Evolutionary conservation across 495 filamentous ascomycete species (phyloP).

Genomic region (Paragyromitra xinjiangensis): DNA sequence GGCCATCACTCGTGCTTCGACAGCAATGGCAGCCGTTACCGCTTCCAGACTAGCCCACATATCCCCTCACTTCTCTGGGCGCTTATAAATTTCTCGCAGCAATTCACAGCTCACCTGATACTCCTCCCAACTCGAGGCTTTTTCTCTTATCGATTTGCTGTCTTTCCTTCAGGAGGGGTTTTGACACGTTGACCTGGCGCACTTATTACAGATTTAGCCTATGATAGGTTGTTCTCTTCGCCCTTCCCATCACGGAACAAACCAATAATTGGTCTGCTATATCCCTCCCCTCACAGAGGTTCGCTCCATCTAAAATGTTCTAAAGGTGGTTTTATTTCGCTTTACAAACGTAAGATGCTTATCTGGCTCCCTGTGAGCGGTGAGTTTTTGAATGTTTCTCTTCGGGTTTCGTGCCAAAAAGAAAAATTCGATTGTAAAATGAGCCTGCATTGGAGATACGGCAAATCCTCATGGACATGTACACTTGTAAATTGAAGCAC

Average conservation of each 20-base stretch:
- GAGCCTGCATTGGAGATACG: slow-evolving; percentile 20
- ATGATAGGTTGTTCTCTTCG: not conserved
- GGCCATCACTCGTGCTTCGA: slow-evolving; percentile 15
- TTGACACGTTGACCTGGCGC: slow-evolving; percentile 43
- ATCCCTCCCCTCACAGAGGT: too few species aligned
- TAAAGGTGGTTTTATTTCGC: slow-evolving; percentile 15
- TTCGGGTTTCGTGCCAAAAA: slow-evolving; percentile 14
- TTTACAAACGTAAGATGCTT: not conserved
- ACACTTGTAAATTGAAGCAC: not conserved
- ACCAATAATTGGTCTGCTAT: slow-evolving; percentile 1
- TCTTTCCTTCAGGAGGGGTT: slow-evolving; percentile 10
- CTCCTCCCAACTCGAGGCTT: not conserved
- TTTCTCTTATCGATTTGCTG: slow-evolving; percentile 16
- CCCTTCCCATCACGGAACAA: slow-evolving; percentile 13
- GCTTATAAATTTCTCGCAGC: slow-evolving; percentile 29
- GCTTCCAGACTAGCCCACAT: slow-evolving; percentile 20
- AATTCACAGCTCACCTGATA: slow-evolving; percentile 14
- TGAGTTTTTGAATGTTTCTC: slow-evolving; percentile 30
- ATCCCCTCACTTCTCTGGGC: slow-evolving; percentile 13
- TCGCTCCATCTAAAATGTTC: not conserved
- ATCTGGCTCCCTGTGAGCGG: slow-evolving; percentile 1
- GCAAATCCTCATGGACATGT: not conserved
- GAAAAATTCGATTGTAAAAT: slow-evolving; percentile 11
- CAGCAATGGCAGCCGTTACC: not conserved
- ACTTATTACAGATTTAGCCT: slow-evolving; percentile 27